Evolutionary conservation across 768 basidiomycete genomes (phyloP), one percentile per base, ranked within the genome.

Genomic region (Rhizopogon salebrosus): DNA sequence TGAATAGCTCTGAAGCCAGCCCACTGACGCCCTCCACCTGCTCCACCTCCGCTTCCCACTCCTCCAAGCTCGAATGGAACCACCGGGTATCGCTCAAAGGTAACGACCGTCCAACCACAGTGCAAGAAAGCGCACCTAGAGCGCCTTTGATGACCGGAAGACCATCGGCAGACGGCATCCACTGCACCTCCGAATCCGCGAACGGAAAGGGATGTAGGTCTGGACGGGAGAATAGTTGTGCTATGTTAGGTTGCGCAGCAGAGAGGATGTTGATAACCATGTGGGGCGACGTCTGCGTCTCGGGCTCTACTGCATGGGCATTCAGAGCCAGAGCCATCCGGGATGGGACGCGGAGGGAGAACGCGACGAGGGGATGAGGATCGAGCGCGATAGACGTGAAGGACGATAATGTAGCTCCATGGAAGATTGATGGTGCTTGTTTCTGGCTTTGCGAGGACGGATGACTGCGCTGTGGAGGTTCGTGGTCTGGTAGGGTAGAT

Each of bases 391-490:
- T 84, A 26, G 92, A 93, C 20, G 92, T 84, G 65, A 98, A 93
- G 1, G 93, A 95, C 8, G 95, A 95, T 29, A 98, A 76, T 1
- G 95, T 98, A 20, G 93, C 92, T 58, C 95, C 94, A 67, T 97
- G 94, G 62, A 80, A 92, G 16, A 24, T 46, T 16, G 6, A 37
- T 20, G 24, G 42, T 7, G 26, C 34, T 49, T 22, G 7, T 27
- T 29, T 51, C 23, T 20, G 29, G 7, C 41, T 4, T 9, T 48
- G 31, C 18, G 31, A 6, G 16, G 34, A 40, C 8, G 57, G 41
- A 57, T 48, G 20, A 53, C 31, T 3, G 42, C 39, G 16, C 24
- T 29, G 23, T 54, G 43, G 14, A 11, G 41, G 6, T 36, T 48
- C 49, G 18, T 48, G 31, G 14, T 20, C 40, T 6, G 76, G 81